These are phyloP conservation scores for Ceratonia siliqua DNA, from an alignment of 306 rosid species.

Conservation along the genomic window DNA sequence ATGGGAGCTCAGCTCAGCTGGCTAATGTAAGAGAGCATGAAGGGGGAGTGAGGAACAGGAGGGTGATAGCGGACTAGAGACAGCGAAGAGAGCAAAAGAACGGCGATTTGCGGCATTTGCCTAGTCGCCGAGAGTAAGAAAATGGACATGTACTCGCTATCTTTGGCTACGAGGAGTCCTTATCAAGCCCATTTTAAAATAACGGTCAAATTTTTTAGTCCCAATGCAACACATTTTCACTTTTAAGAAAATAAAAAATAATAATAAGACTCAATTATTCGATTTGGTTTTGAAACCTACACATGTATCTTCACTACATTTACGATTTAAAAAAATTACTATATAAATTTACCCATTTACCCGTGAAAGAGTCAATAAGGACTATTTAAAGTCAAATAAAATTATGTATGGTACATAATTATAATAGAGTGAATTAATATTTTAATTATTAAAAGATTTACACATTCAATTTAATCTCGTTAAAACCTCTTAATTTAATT, in stretches of 20 bases:
- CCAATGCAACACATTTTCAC: background rate
- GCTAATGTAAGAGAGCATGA: slow-evolving; percentile 8
- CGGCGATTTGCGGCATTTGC: slow-evolving; percentile 20
- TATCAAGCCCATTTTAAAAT: slow-evolving; percentile 31
- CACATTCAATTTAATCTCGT: too few relatives aligned
- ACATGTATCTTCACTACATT: too few relatives aligned
- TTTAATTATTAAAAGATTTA: too few relatives aligned
- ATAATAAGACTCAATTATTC: too few relatives aligned
- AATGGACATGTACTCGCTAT: slow-evolving; percentile 30
- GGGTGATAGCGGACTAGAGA: background rate
- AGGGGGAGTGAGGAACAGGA: slow-evolving; percentile 26
- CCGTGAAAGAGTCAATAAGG: too few relatives aligned
- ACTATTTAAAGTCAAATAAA: too few relatives aligned
- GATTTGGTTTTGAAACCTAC: background rate
- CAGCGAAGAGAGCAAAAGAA: slow-evolving; percentile 23
- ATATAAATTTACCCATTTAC: too few relatives aligned
- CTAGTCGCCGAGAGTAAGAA: slow-evolving; percentile 38
- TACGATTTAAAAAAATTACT: too few relatives aligned
- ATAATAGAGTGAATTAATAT: too few relatives aligned
- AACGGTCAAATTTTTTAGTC: slow-evolving; percentile 67
- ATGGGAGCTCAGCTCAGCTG: background rate
- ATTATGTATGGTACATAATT: too few relatives aligned
- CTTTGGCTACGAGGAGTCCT: slow-evolving; percentile 28
- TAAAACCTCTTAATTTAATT: too few relatives aligned
- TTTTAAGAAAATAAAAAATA: too few relatives aligned